These are phyloP conservation scores for Ettlia oleoabundans DNA, from an alignment of 139 green algal species.

Conservation along the genomic window DNA sequence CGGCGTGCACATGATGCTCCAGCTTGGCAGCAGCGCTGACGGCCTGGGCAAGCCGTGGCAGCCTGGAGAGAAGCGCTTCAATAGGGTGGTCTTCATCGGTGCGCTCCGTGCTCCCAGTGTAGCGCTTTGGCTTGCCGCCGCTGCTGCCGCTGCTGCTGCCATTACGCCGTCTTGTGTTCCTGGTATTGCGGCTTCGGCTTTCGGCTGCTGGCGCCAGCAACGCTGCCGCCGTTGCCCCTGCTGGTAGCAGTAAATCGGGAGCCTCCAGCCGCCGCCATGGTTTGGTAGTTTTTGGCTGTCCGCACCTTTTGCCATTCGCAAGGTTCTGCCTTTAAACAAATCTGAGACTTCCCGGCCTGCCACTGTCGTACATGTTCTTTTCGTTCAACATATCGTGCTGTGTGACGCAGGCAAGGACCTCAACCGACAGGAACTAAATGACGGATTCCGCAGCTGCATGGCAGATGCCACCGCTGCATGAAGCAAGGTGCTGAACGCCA, in stretches of 20 bases:
- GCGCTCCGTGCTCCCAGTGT: not conserved
- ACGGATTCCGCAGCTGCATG: conserved; percentile 85
- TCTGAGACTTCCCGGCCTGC: no score
- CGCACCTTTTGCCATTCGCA: no score
- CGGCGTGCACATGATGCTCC: conserved; percentile 85
- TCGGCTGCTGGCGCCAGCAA: not conserved
- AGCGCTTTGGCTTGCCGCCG: not conserved
- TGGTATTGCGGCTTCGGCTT: not conserved
- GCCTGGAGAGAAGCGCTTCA: conserved; percentile 71
- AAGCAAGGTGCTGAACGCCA: not conserved
- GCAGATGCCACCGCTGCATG: conserved; percentile 12
- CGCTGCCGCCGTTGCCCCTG: not conserved
- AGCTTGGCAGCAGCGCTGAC: conserved; percentile 71
- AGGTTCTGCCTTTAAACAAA: no score
- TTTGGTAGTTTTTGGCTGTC: no score
- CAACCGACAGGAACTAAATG: conserved; percentile 78
- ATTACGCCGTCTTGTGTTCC: not conserved
- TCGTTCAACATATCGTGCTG: no score
- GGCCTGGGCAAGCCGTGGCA: conserved; percentile 67
- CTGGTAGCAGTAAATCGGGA: no score
- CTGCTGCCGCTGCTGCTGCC: not conserved
- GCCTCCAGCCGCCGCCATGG: no score
- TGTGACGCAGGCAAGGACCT: conserved; percentile 79
- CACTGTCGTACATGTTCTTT: no score
- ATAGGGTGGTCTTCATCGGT: conserved; percentile 94